Base-by-base conservation (phyloP, 441 rosid genomes). In the Gossypium lobatum region DNA sequence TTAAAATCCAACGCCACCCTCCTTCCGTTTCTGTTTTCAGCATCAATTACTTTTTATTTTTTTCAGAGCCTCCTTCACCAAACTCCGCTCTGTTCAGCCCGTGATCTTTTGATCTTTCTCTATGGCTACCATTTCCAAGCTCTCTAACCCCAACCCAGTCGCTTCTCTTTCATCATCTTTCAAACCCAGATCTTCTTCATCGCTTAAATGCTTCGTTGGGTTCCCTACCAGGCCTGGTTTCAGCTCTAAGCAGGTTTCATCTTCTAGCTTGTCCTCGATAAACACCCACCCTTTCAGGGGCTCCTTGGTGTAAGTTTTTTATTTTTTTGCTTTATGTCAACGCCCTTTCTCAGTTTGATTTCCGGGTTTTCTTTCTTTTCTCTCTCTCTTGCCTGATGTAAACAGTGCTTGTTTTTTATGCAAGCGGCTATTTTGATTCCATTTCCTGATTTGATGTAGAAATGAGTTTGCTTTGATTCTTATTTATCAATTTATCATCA, bases 101-200 rank as follows among this genome's bases (percentile, higher is more conserved):
- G 37, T 23, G 34, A 3, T 73, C 70, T 54, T 46, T 7, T 66
- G 23, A 6, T 18, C 31, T 52, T 53, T 17, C 58, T 53, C 72
- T 60, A 87, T 92, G 96, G 88, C 97, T 20, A 85, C 97, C 82
- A 80, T 90, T 78, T 90, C 96, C 73, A 92, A 85, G 83, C 91
- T 92, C 61, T 76, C 91, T 16, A 77, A 66, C 65, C 82, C 91
- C 3, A 65, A 18, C 73, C 82, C 86, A 5, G 59, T 83, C 0
- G 64, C 87, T 31, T 74, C 83, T 26, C 34, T 77, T 9, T 69
- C 85, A 14, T 34, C 87, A 6, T 76, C 89, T 6, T 3, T 64
- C 62, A 70, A 70, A 31, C 28, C 86, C 70, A 79, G 86, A 78
- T 85, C 95, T 46, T 75, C 86, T 5, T 75, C 85, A 1, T 64